A percentile compares a stretch with the other conserved stretches of the same genome.
Conservation (phyloP, 805 yeast species). For the Dipodascus geniculatus region DNA sequence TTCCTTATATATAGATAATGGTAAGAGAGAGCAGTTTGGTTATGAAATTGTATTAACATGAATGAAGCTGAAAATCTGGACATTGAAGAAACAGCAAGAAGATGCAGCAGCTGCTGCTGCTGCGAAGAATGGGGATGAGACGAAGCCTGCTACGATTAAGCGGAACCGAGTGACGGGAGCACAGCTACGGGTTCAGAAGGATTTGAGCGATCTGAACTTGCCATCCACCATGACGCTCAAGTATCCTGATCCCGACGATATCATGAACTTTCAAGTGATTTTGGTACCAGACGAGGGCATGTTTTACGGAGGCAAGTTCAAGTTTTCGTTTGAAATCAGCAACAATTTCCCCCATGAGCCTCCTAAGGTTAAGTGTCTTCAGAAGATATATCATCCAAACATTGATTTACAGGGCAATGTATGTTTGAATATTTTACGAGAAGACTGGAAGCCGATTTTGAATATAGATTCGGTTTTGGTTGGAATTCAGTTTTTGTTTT, state of each 20-base stretch:
- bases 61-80: conserved; percentile 53
- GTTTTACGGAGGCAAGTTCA: conserved; percentile 58
- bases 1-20: not conserved
- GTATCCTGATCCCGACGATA: conserved; percentile 41
- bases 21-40: too few relatives aligned
- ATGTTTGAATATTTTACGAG: conserved; percentile 81
- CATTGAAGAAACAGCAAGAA: conserved; percentile 45
- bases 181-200: conserved; percentile 61
- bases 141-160: conserved; percentile 3
- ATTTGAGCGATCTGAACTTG: conserved; percentile 55
- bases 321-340: conserved; percentile 52
- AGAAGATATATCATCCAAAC: conserved; percentile 84
- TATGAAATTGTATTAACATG: too few relatives aligned
- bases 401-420: conserved; percentile 85
- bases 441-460: conserved; percentile 94
- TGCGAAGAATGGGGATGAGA: conserved; percentile 17
- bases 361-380: conserved; percentile 65
- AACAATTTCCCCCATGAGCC: conserved; percentile 85
- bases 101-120: conserved; percentile 28
- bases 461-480: conserved; percentile 61
- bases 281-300: conserved; percentile 63
- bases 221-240: conserved; percentile 44
- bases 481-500: conserved; percentile 73
- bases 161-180: conserved; percentile 42
- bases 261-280: conserved; percentile 47